A percentile compares a stretch with the other conserved stretches of the same genome.
phyloP scores from a whole-genome alignment of 2,329 filamentous ascomycete genomes.

The Scytalidium sp. region DNA sequence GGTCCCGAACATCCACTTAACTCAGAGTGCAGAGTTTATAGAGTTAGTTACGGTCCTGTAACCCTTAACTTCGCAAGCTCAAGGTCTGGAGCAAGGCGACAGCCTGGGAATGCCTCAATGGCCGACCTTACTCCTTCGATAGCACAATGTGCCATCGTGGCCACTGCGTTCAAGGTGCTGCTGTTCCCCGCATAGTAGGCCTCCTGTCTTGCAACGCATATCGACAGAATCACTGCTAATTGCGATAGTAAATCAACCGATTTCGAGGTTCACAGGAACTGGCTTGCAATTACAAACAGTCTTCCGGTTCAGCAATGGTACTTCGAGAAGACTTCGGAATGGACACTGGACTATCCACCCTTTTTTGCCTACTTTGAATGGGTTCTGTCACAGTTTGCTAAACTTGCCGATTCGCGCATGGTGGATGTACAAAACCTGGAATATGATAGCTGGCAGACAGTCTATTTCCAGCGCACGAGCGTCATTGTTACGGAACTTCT shows the following conservation, averaged over 20 bases:
- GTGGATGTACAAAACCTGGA: conserved; percentile 75
- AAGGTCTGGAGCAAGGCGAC: background rate
- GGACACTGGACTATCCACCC: conserved; percentile 97
- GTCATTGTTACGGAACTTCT: conserved; percentile 85
- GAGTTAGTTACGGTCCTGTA: background rate
- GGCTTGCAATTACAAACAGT: conserved; percentile 93
- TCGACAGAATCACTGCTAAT: conserved; percentile 10
- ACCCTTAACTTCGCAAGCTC: background rate
- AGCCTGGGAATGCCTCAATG: conserved; percentile 49
- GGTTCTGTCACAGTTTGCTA: conserved; percentile 78
- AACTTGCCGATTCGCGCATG: conserved; percentile 76
- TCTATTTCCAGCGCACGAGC: conserved; percentile 89
- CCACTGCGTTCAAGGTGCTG: conserved; percentile 85
- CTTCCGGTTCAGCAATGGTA: conserved; percentile 90
- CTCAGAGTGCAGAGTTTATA: too few species aligned
- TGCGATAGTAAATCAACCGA: conserved; percentile 86
- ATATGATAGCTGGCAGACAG: conserved; percentile 89
- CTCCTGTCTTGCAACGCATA: background rate
- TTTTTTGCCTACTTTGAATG: conserved; percentile 99
- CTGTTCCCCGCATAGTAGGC: conserved; percentile 93
- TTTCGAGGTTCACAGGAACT: conserved; percentile 98
- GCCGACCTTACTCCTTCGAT: conserved; percentile 82
- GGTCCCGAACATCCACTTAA: too few species aligned
- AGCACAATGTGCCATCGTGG: conserved; percentile 80
- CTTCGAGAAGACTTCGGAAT: conserved; percentile 96